A percentile compares a stretch with the other conserved stretches of the same genome.
phyloP scores from a whole-genome alignment of 148 eudicot species.

The Amaranthus palmeri region DNA sequence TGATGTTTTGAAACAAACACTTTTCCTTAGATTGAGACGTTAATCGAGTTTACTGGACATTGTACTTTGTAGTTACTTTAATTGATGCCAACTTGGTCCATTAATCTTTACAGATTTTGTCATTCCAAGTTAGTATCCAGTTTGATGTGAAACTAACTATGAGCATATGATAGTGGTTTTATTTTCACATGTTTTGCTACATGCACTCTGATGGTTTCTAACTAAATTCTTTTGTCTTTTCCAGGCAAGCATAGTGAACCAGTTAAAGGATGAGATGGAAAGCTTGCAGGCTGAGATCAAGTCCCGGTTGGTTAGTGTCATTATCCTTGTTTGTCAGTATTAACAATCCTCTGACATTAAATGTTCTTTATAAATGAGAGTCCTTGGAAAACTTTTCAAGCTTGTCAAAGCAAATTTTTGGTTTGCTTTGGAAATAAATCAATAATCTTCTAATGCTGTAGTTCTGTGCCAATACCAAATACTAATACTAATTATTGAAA shows the following conservation, averaged over 20 bases:
- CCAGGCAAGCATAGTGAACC: slow-evolving; percentile 75
- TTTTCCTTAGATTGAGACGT: no score
- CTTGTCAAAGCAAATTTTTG: no score
- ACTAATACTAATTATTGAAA: not conserved
- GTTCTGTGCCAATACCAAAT: not conserved
- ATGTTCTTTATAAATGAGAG: no score
- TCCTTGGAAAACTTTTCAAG: no score
- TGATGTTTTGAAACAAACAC: no score
- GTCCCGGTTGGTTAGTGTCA: slow-evolving; percentile 61
- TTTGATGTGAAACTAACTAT: no score
- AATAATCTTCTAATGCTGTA: not conserved
- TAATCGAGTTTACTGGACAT: no score
- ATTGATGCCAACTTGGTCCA: no score
- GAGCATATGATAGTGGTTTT: no score
- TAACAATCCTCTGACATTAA: not conserved
- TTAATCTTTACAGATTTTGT: no score
- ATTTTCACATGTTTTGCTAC: not conserved
- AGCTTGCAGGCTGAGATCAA: slow-evolving; percentile 73
- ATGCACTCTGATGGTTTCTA: not conserved
- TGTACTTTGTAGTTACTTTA: no score
- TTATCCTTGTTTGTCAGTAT: slow-evolving; percentile 1
- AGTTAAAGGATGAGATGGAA: slow-evolving; percentile 73
- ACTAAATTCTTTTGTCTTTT: slow-evolving; percentile 12
- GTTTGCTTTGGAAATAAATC: not conserved
- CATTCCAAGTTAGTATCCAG: no score